phyloP scores from a whole-genome alignment of 2,329 filamentous ascomycete genomes.

The Xylaria sp. region DNA sequence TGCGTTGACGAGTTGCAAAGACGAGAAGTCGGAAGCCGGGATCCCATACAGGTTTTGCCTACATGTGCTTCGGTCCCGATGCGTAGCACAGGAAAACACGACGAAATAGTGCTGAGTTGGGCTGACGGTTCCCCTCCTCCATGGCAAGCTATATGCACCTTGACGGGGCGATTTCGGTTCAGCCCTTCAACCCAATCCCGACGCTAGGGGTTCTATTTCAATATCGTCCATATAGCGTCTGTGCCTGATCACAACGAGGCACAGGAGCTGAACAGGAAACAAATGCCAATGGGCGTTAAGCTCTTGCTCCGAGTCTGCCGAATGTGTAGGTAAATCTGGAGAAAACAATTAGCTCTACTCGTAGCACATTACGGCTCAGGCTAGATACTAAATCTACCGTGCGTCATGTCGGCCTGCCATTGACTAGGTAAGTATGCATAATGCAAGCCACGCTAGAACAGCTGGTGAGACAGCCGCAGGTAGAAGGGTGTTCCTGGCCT shows the following conservation, averaged over 20 bases:
- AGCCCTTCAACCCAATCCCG: neutral
- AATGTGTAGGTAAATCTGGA: neutral
- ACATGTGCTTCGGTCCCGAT: constrained; percentile 28
- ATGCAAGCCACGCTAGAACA: constrained; percentile 29
- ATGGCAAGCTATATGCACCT: neutral
- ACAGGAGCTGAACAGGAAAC: constrained; percentile 6
- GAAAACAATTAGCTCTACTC: constrained; percentile 2
- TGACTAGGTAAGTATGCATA: constrained; percentile 6
- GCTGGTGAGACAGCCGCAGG: constrained; percentile 8
- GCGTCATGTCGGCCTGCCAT: constrained; percentile 12
- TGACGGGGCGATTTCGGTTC: neutral
- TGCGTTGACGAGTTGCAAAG: neutral
- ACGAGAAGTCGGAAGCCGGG: neutral
- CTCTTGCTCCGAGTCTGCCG: constrained; percentile 6
- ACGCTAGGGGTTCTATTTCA: neutral
- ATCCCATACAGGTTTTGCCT: neutral
- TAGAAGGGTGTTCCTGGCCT: neutral
- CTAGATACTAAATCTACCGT: constrained; percentile 12
- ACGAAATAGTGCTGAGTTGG: constrained; percentile 3
- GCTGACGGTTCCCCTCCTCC: constrained; percentile 4
- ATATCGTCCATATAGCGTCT: constrained; percentile 2
- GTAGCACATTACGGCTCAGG: constrained; percentile 19
- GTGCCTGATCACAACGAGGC: neutral
- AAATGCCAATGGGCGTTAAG: constrained; percentile 7
- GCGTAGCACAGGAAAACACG: neutral